Base-by-base conservation (phyloP, 2,329 filamentous ascomycete genomes). In the Pseudohalonectria lignicola region DNA sequence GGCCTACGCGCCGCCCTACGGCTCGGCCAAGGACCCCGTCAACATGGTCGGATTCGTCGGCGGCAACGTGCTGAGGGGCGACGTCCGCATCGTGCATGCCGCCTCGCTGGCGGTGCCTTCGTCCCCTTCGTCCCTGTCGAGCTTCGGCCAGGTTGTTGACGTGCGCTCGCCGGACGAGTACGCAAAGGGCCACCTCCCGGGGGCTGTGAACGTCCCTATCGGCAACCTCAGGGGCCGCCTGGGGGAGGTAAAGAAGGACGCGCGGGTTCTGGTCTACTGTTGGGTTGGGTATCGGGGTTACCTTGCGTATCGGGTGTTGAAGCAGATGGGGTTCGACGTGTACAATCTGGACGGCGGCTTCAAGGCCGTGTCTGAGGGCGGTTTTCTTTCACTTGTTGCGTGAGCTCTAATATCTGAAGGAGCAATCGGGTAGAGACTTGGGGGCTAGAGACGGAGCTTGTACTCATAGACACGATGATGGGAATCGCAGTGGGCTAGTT, bases 41-140 rank as follows among this genome's bases (percentile, higher is more conserved):
- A 52, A 53, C 40, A 52, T 53, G 49, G 50, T 44, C 3, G 49
- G 50, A 8, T 53, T 51, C 28, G 49, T 51, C 11, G 49, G 38
- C 3, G 41, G 45, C 15, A 53, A 53, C 39, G 39, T 53, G 12
- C 35, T 52, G 11, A 34, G 48, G 15, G 50, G 45, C 4, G 50
- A 52, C 32, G 45, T 46, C 9, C 35, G 44, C 37, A 46, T 50
- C 32, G 42, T 46, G 4, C 50, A 53, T 35, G 32, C 45, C 4
- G 41, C 43, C 10, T 44, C 50, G 11, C 29, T 38, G 18, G 17
- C n/a, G 8, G n/a, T 3, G 16, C 20, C n/a, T 16, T 8, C 34
- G 17, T 26, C 23, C 8, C 12, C 8, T 7, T 8, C 12, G 23
- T 26, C 23, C 12, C 23, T 31, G 29, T 9, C 15, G 8, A 8